These are phyloP conservation scores for Passiflora organensis DNA, from an alignment of 345 rosid genomes.

Conservation along the genomic window DNA sequence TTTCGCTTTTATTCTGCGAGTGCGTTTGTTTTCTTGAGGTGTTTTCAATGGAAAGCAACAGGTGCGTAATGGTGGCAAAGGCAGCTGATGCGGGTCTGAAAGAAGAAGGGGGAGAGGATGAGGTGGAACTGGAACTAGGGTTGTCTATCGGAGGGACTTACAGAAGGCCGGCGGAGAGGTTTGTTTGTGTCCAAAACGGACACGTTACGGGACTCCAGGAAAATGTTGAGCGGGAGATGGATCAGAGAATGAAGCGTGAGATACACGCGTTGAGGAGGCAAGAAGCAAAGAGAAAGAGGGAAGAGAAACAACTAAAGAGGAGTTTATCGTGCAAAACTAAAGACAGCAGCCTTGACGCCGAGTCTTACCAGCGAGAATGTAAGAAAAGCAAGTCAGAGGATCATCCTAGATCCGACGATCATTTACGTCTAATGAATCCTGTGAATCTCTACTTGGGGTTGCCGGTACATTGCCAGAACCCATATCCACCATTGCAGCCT, in stretches of 20 bases:
- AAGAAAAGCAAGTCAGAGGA: constrained; percentile 10
- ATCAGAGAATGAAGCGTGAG: constrained; percentile 28
- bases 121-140: constrained; percentile 54
- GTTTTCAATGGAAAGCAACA: constrained; percentile 14
- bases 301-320: constrained; percentile 31
- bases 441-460: constrained; percentile 2
- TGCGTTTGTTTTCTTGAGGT: neutral
- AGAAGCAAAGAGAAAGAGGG: constrained; percentile 46
- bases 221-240: neutral
- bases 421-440: neutral
- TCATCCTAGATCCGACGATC: neutral
- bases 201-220: neutral
- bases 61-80: constrained; percentile 16
- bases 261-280: constrained; percentile 34
- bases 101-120: constrained; percentile 21
- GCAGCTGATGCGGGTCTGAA: constrained; percentile 10
- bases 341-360: too few relatives aligned
- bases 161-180: constrained; percentile 10
- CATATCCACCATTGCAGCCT: constrained; percentile 12
- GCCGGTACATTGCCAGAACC: constrained; percentile 23
- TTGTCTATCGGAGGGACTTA: constrained; percentile 55
- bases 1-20: too few relatives aligned
- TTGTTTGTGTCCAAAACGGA: neutral
- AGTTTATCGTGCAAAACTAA: neutral
- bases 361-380: constrained; percentile 3